Base-by-base conservation (phyloP, 2,329 filamentous ascomycete species). In the Cryphonectria parasitica region DNA sequence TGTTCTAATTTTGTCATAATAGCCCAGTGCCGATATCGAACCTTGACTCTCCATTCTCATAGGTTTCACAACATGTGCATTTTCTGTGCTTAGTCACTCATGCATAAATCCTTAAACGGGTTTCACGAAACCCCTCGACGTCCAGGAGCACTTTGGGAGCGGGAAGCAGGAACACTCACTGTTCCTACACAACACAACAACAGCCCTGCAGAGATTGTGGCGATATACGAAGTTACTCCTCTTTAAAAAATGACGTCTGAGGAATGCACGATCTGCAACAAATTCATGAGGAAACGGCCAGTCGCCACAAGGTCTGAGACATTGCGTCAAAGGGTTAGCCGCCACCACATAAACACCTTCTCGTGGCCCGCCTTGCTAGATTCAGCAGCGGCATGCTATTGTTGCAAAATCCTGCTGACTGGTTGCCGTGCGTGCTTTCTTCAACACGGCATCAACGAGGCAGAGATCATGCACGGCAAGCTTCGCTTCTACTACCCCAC, bases 401-500 rank as follows among this genome's bases (percentile, higher is more conserved):
- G 61, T 15, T 64, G 39, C 61, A 31, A 31, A 15, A 43, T 64
- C n/a, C 17, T 64, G 36, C 6, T 31, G 36, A 31, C 61, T 2
- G 61, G 39, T 1, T 64, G 61, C n/a, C 36, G 61, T 25, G 36
- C 11, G 1, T 64, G 61, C n/a, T 64, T 64, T 15, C 36, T n/a
- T 25, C 61, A 64, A 22, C 61, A 64, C 7, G 39, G n/a, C 11
- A 17, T 64, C n/a, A 39, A 19, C n/a, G 61, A 64, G n/a, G 13
- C n/a, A 28, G 39, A 45, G 5, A 64, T 64, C 25, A 1, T 64
- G 8, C 39, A 17, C n/a, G 61, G 31, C 3, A 64, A 28, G 36
- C 36, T 64, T 19, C 39, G 39, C n/a, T 64, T 64, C 39, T 45
- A 43, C 39, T 64, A 64, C n/a, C 61, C 61, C 5, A 13, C 31